Percentiles rank a stretch among this genome's conserved stretches.
phyloP scores from a whole-genome alignment of 305 asterid genomes.

The Fraxinus velutina region DNA sequence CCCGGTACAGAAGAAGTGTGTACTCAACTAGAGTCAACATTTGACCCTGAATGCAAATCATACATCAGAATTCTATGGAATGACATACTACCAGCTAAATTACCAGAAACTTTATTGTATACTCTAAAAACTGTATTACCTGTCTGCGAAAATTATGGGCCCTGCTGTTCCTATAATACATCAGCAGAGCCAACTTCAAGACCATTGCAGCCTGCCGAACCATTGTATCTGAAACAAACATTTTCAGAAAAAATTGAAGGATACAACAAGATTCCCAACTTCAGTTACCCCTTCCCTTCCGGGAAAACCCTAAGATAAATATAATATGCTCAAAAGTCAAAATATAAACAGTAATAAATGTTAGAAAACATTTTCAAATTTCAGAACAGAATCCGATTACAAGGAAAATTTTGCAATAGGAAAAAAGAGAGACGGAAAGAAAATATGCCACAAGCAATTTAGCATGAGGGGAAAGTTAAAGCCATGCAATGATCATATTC shows the following conservation, averaged over 20 bases:
- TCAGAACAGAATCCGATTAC: neutral
- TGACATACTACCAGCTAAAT: neutral
- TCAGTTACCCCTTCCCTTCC: neutral
- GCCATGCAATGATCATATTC: neutral
- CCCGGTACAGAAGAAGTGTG: slow-evolving; percentile 75
- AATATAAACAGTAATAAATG: neutral
- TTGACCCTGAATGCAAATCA: slow-evolving; percentile 64
- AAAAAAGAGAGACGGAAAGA: neutral
- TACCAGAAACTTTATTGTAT: neutral
- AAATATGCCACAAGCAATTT: neutral
- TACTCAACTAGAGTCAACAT: slow-evolving; percentile 92
- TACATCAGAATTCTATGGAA: slow-evolving; percentile 24
- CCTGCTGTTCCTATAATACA: slow-evolving; percentile 77
- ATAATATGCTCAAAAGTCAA: neutral
- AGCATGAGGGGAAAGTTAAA: neutral
- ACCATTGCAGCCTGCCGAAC: slow-evolving; percentile 80
- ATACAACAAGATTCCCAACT: neutral
- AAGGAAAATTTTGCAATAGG: neutral
- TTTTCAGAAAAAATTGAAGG: neutral
- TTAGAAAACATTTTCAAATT: neutral
- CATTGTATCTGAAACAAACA: slow-evolving; percentile 65
- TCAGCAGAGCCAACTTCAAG: slow-evolving; percentile 72
- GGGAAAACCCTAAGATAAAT: neutral
- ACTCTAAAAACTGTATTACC: slow-evolving; percentile 38
- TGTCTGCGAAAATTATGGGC: slow-evolving; percentile 90